Conservation (phyloP, 495 filamentous ascomycete species). For the Glarea lozoyensis region DNA sequence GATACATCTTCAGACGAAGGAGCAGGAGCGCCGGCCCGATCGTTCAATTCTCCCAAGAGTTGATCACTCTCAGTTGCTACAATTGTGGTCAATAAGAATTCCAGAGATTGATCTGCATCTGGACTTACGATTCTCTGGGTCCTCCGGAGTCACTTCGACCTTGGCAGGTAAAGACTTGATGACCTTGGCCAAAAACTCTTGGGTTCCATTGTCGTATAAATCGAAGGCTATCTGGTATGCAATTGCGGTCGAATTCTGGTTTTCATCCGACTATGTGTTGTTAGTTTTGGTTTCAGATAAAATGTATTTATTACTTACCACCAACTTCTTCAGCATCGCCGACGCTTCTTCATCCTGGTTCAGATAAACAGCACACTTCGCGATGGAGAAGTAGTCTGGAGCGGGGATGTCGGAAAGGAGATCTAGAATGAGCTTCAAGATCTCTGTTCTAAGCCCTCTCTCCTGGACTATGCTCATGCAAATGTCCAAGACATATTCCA, state of each 20-base stretch:
- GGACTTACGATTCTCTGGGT: constrained; percentile 35
- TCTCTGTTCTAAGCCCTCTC: constrained; percentile 68
- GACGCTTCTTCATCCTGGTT: constrained; percentile 88
- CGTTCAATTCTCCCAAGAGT: constrained; percentile 36
- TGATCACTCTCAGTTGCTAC: constrained; percentile 43
- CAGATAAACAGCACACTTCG: constrained; percentile 95
- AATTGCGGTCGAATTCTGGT: constrained; percentile 65
- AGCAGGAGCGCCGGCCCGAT: constrained; percentile 12
- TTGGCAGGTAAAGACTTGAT: constrained; percentile 67
- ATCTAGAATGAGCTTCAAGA: constrained; percentile 78
- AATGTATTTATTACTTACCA: constrained; percentile 26
- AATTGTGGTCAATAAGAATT: not conserved
- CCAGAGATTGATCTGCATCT: not conserved
- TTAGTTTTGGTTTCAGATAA: constrained; percentile 2
- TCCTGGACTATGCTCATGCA: constrained; percentile 98
- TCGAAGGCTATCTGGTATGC: constrained; percentile 98
- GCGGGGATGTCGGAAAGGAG: constrained; percentile 79
- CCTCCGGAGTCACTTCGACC: constrained; percentile 35
- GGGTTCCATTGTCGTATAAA: constrained; percentile 94
- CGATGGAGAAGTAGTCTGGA: constrained; percentile 96
- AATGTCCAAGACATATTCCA: constrained; percentile 94
- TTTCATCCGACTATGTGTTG: constrained; percentile 47
- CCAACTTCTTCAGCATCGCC: constrained; percentile 72
- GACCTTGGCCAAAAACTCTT: constrained; percentile 91
- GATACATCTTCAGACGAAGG: constrained; percentile 27